phyloP scores from a whole-genome alignment of 2,329 filamentous ascomycete species.

The Aspergillus sp. region DNA sequence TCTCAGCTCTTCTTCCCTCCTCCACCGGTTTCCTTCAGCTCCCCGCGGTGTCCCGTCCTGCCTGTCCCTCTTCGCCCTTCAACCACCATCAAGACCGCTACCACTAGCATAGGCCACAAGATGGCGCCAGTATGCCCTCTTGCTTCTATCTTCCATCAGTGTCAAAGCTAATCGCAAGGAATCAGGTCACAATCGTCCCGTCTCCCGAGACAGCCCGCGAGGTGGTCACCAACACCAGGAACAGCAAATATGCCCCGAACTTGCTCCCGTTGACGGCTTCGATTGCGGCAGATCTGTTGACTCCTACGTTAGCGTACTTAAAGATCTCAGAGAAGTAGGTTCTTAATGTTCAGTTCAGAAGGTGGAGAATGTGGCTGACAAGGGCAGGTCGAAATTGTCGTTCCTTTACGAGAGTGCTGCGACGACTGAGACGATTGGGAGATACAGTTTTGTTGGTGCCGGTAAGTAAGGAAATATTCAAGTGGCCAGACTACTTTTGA shows the following conservation, averaged over 20 bases:
- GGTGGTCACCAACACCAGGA: constrained; percentile 45
- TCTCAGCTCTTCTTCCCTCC: background rate
- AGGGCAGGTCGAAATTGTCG: constrained; percentile 61
- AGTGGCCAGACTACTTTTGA: background rate
- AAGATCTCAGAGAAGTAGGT: constrained; percentile 71
- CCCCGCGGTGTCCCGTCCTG: too few species aligned
- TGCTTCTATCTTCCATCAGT: constrained; percentile 2
- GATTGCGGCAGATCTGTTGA: constrained; percentile 85
- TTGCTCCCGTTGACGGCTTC: constrained; percentile 75
- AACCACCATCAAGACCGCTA: background rate
- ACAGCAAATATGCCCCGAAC: constrained; percentile 56
- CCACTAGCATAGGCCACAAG: background rate
- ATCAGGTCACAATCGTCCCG: constrained; percentile 48
- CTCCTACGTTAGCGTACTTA: constrained; percentile 88
- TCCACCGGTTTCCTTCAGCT: background rate
- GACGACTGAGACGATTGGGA: constrained; percentile 79
- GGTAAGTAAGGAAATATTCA: constrained; percentile 35
- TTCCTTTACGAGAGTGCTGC: constrained; percentile 96
- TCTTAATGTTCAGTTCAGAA: background rate
- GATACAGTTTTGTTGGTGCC: constrained; percentile 91
- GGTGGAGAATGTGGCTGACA: constrained; percentile 7
- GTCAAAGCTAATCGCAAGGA: constrained; percentile 3
- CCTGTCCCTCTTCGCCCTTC: background rate
- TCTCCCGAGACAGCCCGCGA: constrained; percentile 53
- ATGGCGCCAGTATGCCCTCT: constrained; percentile 10